Base-by-base conservation (phyloP, 2,329 filamentous ascomycete species). In the Tricladium varicosporioides region DNA sequence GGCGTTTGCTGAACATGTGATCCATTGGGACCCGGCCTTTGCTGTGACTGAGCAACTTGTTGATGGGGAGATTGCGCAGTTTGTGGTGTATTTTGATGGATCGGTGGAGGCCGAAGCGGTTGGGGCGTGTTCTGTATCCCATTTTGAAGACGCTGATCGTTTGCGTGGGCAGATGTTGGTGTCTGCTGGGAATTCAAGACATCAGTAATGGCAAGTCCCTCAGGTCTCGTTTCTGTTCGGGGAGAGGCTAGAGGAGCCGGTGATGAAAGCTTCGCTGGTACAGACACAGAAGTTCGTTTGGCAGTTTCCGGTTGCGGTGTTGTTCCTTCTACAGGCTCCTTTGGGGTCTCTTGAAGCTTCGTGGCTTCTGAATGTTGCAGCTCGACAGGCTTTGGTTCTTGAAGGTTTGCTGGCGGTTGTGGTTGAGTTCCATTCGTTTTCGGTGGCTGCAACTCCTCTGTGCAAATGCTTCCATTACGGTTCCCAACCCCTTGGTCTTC, bases 121-220 rank as follows among this genome's bases (percentile, higher is more conserved):
- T 27, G 22, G 22, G 22, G 7, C 40, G 44, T 47, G 16, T 43
- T 43, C 33, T 58, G 59, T 16, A 50, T n/a, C 16, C 46, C 36
- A 53, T 59, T 31, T 33, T 45, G 47, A 33, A 56, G 51, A 48
- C 49, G 50, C 42, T 43, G 53, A 47, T 63, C 63, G 5, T 54
- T 13, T 48, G 51, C 18, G 16, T 58, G 60, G 32, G 60, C 48
- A 15, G 61, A 47, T 10, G 54, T 32, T 50, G 53, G 51, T n/a
- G 54, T 48, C 33, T 67, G 57, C 33, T 58, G 61, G 32, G 48
- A 60, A 53, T 67, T 70, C 43, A 65, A 42, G 48, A 65, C 60
- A 60, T 69, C 65, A 42, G 47, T 67, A 33, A 67, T 66, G 8
- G 64, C 60, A 32, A 66, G 42, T 27, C 63, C 65, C 51, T 69